Evolutionary conservation across 371 early-diverging fungal genomes (phyloP), one percentile per base, ranked within the genome.

Genomic region (Mortierella sp.): DNA sequence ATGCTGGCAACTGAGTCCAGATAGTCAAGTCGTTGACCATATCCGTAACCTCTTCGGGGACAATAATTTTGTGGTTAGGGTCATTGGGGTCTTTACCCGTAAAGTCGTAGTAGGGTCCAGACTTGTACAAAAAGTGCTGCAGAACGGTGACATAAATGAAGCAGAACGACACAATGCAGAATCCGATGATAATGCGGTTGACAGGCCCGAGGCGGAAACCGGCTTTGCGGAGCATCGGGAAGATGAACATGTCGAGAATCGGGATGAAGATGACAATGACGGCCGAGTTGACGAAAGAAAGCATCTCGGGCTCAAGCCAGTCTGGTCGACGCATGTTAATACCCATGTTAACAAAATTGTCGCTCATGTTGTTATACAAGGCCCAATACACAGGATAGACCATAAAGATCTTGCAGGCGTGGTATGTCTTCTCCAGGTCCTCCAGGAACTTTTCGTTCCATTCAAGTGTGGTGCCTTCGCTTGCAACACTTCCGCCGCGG

Each of bases 381-480:
- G 92, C 88, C 95, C 95, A 95, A 87, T 90, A 95, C 62, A 95
- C 76, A 22, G 94, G 93, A 73, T 84, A 93, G 86, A 90, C 90
- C 62, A 87, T 73, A 78, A 95, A 93, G 22, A 94, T 90, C 70
- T 88, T 86, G 86, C 92, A 93, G 47, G 94, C 92, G 35, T 86
- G 85, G 54, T 93, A 81, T 8, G 92, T 85, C 58, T 86, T 85
- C 73, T 86, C 86, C 73, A 94, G 84, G 80, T 93, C 94, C 30
- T 90, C 87, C n/a, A 94, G 92, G 75, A 93, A 94, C 64, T 86
- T 83, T 84, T 93, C 91, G 65, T 91, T 89, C 94, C 94, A 94
- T 55, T 76, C 77, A 37, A 70, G 61, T 1, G 71, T 39, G 0
- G 45, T 37, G 20, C 60, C 59, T 26, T 83, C 60, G 5, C 11